Percentiles rank a stretch among this genome's conserved stretches.
Evolutionary conservation across 2,329 filamentous ascomycete genomes (phyloP).

Genomic region (Xylaria hypoxylon): DNA sequence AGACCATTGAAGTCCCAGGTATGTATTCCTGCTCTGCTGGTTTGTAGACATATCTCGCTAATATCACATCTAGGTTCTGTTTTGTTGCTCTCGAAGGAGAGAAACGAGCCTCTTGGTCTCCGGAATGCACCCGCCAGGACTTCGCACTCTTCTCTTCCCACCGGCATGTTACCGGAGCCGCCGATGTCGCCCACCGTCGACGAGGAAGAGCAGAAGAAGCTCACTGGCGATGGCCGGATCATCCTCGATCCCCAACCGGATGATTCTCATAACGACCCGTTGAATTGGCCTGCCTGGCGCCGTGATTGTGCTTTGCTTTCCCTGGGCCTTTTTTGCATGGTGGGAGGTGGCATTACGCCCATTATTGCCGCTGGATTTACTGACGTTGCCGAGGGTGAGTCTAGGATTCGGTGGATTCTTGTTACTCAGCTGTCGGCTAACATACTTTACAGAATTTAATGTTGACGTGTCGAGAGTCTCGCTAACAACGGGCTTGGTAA

Average conservation of each 20-base stretch:
- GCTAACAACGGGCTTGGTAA: slow-evolving; percentile 65
- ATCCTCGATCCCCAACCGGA: slow-evolving; percentile 93
- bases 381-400: slow-evolving; percentile 70
- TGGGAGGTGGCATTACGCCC: slow-evolving; percentile 93
- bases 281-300: slow-evolving; percentile 90
- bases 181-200: slow-evolving; percentile 44
- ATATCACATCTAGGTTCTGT: slow-evolving; percentile 63
- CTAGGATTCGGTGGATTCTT: slow-evolving; percentile 53
- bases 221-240: slow-evolving; percentile 82
- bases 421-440: slow-evolving; percentile 33
- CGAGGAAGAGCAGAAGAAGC: slow-evolving; percentile 70
- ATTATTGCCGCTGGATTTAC: slow-evolving; percentile 90
- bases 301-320: slow-evolving; percentile 83
- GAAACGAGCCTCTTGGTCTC: slow-evolving; percentile 70
- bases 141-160: slow-evolving; percentile 68
- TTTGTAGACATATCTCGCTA: slow-evolving; percentile 20
- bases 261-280: slow-evolving; percentile 87
- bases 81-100: slow-evolving; percentile 65
- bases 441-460: slow-evolving; percentile 58
- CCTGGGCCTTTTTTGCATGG: slow-evolving; percentile 90
- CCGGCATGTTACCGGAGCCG: slow-evolving; percentile 56
- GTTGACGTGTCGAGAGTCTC: slow-evolving; percentile 80
- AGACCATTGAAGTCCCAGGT: slow-evolving; percentile 91
- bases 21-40: slow-evolving; percentile 45
- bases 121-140: slow-evolving; percentile 67